Conservation (phyloP, 208 protist genomes). For the Wallacemonas rigidus region DNA sequence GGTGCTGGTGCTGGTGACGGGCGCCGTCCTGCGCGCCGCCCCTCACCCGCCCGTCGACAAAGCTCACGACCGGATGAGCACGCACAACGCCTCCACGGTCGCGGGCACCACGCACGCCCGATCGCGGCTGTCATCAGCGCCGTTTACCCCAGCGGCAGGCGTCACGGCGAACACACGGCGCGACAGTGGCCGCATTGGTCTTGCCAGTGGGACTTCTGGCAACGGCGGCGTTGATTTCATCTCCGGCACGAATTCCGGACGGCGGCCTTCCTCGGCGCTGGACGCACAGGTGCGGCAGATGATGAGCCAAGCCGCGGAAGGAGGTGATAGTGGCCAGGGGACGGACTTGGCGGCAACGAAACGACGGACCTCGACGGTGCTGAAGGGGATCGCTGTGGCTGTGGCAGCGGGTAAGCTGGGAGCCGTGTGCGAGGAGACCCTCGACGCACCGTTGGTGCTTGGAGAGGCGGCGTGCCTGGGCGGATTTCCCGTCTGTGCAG, state of each 20-base stretch:
- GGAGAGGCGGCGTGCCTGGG: slow-evolving; percentile 64
- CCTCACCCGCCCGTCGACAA: slow-evolving; percentile 21
- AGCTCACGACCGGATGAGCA: neutral
- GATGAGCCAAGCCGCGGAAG: neutral
- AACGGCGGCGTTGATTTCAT: neutral
- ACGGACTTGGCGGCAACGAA: too few species aligned
- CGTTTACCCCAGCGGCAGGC: neutral
- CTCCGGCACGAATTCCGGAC: neutral
- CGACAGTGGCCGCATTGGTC: neutral
- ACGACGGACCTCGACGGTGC: slow-evolving; percentile 7
- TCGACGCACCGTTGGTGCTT: slow-evolving; percentile 60
- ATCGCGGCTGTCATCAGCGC: slow-evolving; percentile 1
- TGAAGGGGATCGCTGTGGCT: neutral
- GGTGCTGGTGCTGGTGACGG: slow-evolving; percentile 66
- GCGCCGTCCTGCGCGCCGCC: slow-evolving; percentile 31
- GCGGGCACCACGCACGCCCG: neutral
- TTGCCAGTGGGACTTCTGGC: neutral
- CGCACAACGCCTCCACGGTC: neutral
- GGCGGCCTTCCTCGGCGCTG: neutral
- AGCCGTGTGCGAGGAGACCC: slow-evolving; percentile 19
- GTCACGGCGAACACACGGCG: neutral
- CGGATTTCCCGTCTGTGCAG: slow-evolving; percentile 52
- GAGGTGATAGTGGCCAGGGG: neutral
- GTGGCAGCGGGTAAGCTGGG: slow-evolving; percentile 3
- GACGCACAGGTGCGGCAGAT: slow-evolving; percentile 10